Evolutionary conservation across 2,329 filamentous ascomycete genomes (phyloP).

Genomic region (Ophiostoma australiae): DNA sequence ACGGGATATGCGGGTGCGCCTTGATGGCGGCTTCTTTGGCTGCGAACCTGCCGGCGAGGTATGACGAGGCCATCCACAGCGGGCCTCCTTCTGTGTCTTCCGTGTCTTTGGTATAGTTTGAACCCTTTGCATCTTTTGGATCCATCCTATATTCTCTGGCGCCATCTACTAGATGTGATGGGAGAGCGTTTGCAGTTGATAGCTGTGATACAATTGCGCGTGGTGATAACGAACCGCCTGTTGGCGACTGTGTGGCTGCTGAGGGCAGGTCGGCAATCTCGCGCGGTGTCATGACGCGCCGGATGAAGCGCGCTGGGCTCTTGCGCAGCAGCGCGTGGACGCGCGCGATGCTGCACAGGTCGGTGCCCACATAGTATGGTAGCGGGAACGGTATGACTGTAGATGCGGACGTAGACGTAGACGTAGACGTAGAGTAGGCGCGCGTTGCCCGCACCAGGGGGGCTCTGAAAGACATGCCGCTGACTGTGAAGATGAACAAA

Average conservation of each 20-base stretch:
- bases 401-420: neutral
- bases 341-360: slow-evolving; percentile 67
- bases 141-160: neutral
- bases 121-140: neutral
- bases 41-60: slow-evolving; percentile 52
- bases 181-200: neutral
- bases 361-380: slow-evolving; percentile 63
- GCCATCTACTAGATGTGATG: neutral
- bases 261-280: slow-evolving; percentile 32
- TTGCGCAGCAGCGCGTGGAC: slow-evolving; percentile 53
- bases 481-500: neutral
- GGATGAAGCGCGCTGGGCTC: slow-evolving; percentile 43
- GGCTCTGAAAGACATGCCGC: neutral
- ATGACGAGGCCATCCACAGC: slow-evolving; percentile 39
- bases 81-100: slow-evolving; percentile 10
- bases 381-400: neutral
- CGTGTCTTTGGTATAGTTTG: too few species aligned
- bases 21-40: slow-evolving; percentile 74
- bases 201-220: slow-evolving; percentile 20
- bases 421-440: neutral
- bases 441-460: neutral
- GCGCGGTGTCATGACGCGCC: slow-evolving; percentile 43
- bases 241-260: neutral
- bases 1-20: slow-evolving; percentile 54
- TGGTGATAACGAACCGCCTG: neutral